A percentile compares a stretch with the other conserved stretches of the same genome.
Conservation (phyloP, 2,329 filamentous ascomycete species). For the Pleoardoris graminearum region DNA sequence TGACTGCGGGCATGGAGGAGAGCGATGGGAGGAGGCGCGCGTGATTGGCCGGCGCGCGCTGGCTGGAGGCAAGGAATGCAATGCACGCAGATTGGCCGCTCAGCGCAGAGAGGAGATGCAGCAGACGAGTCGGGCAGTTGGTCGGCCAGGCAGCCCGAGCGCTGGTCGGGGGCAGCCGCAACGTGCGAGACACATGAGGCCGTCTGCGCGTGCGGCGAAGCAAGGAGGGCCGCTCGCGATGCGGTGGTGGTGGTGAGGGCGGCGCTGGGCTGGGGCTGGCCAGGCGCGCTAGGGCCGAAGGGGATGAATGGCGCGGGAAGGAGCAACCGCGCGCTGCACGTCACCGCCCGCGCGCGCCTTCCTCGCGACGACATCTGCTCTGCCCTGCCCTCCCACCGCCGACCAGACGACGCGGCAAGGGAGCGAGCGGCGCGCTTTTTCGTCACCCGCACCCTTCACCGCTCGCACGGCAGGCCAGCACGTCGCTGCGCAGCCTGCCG, state of each 20-base stretch:
- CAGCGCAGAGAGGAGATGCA: conserved; percentile 8
- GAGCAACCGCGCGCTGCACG: conserved; percentile 42
- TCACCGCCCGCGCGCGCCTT: conserved; percentile 27
- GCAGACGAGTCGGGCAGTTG: too few species aligned
- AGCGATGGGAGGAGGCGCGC: conserved; percentile 21
- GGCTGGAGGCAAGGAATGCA: conserved; percentile 40
- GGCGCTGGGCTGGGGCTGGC: not conserved
- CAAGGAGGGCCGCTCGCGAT: conserved; percentile 14
- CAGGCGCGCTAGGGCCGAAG: conserved; percentile 18
- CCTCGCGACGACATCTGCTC: conserved; percentile 3
- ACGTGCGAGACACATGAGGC: conserved; percentile 44
- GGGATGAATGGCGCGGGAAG: conserved; percentile 30
- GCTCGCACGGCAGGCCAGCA: conserved; percentile 23
- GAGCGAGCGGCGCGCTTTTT: conserved; percentile 6
- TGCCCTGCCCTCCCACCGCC: conserved; percentile 3
- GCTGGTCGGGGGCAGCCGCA: conserved; percentile 31
- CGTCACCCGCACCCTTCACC: conserved; percentile 19
- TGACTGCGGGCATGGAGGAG: conserved; percentile 31
- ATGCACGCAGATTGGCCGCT: conserved; percentile 27
- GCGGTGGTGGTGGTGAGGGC: conserved; percentile 7
- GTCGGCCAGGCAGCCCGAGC: conserved; percentile 10
- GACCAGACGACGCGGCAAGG: conserved; percentile 11
- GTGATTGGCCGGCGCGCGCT: conserved; percentile 33
- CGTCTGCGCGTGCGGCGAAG: conserved; percentile 29
- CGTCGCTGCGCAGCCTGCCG: conserved; percentile 21